These are phyloP conservation scores for Pyricularia pennisetigena DNA, from an alignment of 2,329 filamentous ascomycete species.

Conservation along the genomic window DNA sequence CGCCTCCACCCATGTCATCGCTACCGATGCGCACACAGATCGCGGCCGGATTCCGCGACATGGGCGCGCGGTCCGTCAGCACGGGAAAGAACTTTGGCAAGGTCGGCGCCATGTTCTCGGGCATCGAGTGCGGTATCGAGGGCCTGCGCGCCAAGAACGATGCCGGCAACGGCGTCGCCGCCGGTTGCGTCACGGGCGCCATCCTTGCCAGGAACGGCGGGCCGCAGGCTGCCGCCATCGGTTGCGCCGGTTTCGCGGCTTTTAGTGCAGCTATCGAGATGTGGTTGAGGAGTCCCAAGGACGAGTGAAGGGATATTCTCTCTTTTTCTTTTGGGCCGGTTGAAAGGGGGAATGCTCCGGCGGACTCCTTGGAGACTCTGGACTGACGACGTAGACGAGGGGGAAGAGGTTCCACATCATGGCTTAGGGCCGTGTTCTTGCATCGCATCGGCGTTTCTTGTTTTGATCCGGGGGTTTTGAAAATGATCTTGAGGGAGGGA, in stretches of 20 bases:
- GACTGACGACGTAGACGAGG: not conserved
- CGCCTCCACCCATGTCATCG: constrained; percentile 30
- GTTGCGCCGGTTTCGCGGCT: constrained; percentile 87
- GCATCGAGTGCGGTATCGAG: constrained; percentile 94
- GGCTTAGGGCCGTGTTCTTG: constrained; percentile 1
- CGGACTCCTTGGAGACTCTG: not conserved
- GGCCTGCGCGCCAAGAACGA: constrained; percentile 91
- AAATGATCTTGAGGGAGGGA: not conserved
- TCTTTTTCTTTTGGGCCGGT: constrained; percentile 1
- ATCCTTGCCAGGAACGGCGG: constrained; percentile 80
- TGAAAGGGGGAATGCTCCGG: constrained; percentile 1
- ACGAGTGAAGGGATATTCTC: constrained; percentile 39
- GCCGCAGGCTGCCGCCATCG: constrained; percentile 77
- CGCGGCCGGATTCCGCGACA: constrained; percentile 80
- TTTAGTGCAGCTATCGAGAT: constrained; percentile 88
- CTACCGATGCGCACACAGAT: constrained; percentile 81
- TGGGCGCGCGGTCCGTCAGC: constrained; percentile 74
- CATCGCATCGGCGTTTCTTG: constrained; percentile 4
- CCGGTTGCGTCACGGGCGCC: constrained; percentile 85
- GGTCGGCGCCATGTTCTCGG: constrained; percentile 82
- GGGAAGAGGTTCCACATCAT: constrained; percentile 3
- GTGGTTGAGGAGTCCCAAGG: constrained; percentile 66
- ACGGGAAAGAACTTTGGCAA: constrained; percentile 93
- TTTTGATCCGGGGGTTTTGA: not conserved
- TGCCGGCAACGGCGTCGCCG: constrained; percentile 73